Percentiles rank a stretch among this genome's conserved stretches.
Evolutionary conservation across 805 yeast species (phyloP).

Genomic region (Vanderwaltozyma tropicalis): DNA sequence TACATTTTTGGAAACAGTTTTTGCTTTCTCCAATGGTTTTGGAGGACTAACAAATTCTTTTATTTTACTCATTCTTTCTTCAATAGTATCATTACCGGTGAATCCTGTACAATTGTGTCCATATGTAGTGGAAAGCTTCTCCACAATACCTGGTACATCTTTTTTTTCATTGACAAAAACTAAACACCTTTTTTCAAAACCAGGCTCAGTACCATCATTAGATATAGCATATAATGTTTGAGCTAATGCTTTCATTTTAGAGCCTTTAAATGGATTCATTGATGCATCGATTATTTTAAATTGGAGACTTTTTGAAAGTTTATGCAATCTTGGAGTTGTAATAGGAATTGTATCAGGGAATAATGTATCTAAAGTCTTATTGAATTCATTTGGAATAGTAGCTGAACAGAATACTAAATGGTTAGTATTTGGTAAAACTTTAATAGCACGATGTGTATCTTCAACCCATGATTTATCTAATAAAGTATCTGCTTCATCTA

Average conservation of each 20-base stretch:
- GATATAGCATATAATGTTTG: constrained; percentile 81
- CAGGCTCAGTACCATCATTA: constrained; percentile 72
- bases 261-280: constrained; percentile 71
- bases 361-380: constrained; percentile 43
- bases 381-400: constrained; percentile 74
- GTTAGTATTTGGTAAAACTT: constrained; percentile 39
- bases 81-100: constrained; percentile 53
- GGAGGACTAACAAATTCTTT: constrained; percentile 58
- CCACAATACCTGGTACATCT: constrained; percentile 49
- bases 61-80: constrained; percentile 49
- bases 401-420: constrained; percentile 79
- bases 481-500: constrained; percentile 91
- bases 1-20: not conserved
- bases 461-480: constrained; percentile 71
- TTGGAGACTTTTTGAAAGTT: constrained; percentile 66
- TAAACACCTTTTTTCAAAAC: constrained; percentile 65
- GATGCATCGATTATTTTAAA: constrained; percentile 69
- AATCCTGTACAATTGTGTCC: constrained; percentile 55
- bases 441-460: constrained; percentile 49
- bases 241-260: constrained; percentile 73
- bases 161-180: constrained; percentile 75
- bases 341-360: constrained; percentile 61
- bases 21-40: constrained; percentile 8
- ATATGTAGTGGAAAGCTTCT: constrained; percentile 37
- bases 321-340: constrained; percentile 74